Conservation (phyloP, 1,284 basidiomycete genomes). For the Entoloma clypeatum region DNA sequence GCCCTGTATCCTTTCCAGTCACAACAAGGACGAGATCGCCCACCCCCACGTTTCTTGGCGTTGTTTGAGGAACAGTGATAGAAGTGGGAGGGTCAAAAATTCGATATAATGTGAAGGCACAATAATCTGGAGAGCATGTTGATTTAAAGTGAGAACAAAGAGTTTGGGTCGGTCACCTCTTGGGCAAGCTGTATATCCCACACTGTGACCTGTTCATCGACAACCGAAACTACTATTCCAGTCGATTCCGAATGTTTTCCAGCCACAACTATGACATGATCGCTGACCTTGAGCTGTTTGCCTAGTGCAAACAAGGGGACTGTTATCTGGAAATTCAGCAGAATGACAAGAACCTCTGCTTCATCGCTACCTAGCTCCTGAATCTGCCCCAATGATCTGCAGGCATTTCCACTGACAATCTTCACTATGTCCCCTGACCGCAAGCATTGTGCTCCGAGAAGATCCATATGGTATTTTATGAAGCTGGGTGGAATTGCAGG, state of each 20-base stretch:
- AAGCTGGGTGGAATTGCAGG: background rate
- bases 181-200: constrained; percentile 2
- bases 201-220: background rate
- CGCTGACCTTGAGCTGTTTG: constrained; percentile 5
- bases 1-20: too few relatives aligned
- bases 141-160: background rate
- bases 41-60: too few relatives aligned
- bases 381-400: background rate
- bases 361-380: background rate
- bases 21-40: too few relatives aligned
- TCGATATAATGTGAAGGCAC: background rate
- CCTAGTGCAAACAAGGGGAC: background rate
- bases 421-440: constrained; percentile 2
- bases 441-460: background rate
- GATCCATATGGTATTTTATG: background rate
- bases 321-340: background rate
- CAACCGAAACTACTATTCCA: constrained; percentile 3
- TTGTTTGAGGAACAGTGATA: too few relatives aligned
- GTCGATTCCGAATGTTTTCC: constrained; percentile 1
- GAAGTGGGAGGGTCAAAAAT: constrained; percentile 1
- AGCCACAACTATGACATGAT: constrained; percentile 1
- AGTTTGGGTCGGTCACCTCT: background rate
- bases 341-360: background rate
- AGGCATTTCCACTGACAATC: constrained; percentile 1
- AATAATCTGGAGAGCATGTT: background rate